Percentiles rank a stretch among this genome's conserved stretches.
Conservation (phyloP, 2,329 filamentous ascomycete species). For the Sporothrix brunneoviolacea region DNA sequence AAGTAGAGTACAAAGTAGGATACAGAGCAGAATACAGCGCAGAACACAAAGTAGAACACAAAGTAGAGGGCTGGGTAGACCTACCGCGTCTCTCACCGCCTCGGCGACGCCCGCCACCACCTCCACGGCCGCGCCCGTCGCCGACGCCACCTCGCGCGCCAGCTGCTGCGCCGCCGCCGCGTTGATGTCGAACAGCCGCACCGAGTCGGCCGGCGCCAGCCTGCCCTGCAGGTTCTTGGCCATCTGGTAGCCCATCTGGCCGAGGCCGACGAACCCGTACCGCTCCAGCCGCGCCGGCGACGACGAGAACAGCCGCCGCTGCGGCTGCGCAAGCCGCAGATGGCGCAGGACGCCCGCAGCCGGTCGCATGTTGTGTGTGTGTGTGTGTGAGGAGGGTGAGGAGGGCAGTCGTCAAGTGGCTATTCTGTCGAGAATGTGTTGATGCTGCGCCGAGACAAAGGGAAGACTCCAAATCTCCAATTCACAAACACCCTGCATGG, state of each 20-base stretch:
- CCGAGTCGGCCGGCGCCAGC: conserved; percentile 42
- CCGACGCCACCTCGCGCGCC: conserved; percentile 39
- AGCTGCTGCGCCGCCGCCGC: conserved; percentile 39
- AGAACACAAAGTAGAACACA: not conserved
- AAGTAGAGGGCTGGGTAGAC: conserved; percentile 16
- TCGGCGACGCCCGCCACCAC: conserved; percentile 39
- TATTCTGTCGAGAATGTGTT: too few relatives aligned
- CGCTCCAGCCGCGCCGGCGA: conserved; percentile 41
- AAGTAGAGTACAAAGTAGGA: too few relatives aligned
- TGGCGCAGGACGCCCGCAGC: conserved; percentile 21
- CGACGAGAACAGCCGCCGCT: conserved; percentile 36
- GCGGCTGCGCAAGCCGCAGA: conserved; percentile 27
- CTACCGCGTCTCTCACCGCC: conserved; percentile 47
- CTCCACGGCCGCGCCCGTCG: conserved; percentile 39
- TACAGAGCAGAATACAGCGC: too few relatives aligned
- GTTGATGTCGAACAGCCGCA: conserved; percentile 54
- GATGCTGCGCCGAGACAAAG: too few relatives aligned
- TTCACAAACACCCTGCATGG: too few relatives aligned
- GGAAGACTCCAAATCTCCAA: too few relatives aligned
- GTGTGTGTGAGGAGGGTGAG: not conserved
- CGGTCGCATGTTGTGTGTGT: conserved; percentile 20
- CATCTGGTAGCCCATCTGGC: conserved; percentile 60
- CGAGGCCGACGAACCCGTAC: conserved; percentile 55
- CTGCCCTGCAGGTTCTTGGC: conserved; percentile 55
- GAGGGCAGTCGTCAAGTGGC: too few relatives aligned